Percentiles rank a stretch among this genome's conserved stretches.
Evolutionary conservation across 768 basidiomycete species (phyloP).

Genomic region (Daedaleopsis nitida): DNA sequence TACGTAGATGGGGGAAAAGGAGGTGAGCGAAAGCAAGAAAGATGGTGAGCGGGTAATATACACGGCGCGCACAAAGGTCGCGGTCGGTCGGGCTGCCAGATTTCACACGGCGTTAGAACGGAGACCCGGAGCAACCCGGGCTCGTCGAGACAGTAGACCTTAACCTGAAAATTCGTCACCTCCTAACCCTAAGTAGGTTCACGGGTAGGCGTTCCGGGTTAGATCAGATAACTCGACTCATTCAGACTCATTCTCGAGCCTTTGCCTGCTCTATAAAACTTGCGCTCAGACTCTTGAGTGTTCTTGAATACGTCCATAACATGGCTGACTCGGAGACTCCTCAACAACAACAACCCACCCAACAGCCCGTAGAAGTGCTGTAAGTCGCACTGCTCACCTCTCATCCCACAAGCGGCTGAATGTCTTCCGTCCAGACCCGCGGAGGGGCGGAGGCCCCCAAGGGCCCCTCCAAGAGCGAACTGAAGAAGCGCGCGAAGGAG

Average conservation of each 20-base stretch:
- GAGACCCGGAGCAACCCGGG: conserved; percentile 8
- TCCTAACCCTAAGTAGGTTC: conserved; percentile 11
- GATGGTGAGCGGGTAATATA: conserved; percentile 14
- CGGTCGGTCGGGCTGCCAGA: conserved; percentile 1
- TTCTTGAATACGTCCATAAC: conserved; percentile 2
- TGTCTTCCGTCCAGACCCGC: conserved; percentile 5
- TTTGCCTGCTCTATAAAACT: conserved; percentile 16
- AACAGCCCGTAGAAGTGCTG: conserved; percentile 16
- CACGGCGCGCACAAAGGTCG: conserved; percentile 4
- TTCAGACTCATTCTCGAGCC: conserved; percentile 6
- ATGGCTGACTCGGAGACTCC: conserved; percentile 29
- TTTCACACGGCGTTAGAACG: conserved; percentile 23
- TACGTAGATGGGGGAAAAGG: conserved; percentile 26
- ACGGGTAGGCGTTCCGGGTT: not conserved
- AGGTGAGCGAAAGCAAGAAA: conserved; percentile 19
- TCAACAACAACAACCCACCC: conserved; percentile 14
- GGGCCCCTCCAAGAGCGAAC: conserved; percentile 81
- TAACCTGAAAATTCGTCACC: conserved; percentile 10
- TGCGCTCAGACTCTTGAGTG: not conserved
- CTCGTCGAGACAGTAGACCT: conserved; percentile 7
- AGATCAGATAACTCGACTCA: conserved; percentile 21
- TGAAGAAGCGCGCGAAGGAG: conserved; percentile 91
- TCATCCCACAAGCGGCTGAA: not conserved
- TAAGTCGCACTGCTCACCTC: conserved; percentile 4
- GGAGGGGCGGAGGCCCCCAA: conserved; percentile 33